phyloP scores from a whole-genome alignment of 2,329 filamentous ascomycete genomes.

The Pyrenophora seminiperda region DNA sequence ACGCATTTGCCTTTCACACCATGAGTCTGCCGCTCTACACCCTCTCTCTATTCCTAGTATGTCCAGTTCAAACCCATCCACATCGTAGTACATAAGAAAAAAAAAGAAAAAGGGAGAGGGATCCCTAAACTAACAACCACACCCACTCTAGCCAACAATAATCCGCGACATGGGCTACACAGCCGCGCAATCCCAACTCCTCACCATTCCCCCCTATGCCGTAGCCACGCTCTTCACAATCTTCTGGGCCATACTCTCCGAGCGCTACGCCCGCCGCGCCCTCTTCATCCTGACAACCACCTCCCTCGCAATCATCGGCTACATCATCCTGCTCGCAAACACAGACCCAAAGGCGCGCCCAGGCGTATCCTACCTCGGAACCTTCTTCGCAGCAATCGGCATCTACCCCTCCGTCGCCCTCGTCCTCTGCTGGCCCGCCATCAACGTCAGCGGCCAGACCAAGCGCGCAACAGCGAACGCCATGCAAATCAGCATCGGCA shows the following conservation, averaged over 20 bases:
- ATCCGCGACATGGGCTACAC: conserved; percentile 53
- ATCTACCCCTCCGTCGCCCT: conserved; percentile 49
- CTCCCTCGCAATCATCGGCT: conserved; percentile 43
- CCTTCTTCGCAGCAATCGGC: conserved; percentile 47
- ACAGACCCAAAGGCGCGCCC: conserved; percentile 37
- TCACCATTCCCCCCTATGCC: conserved; percentile 55
- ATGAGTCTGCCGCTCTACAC: conserved; percentile 62
- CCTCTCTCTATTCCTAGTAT: conserved; percentile 45
- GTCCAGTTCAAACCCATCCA: conserved; percentile 26
- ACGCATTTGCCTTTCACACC: conserved; percentile 73
- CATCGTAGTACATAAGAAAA: no score
- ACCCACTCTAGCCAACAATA: conserved; percentile 57
- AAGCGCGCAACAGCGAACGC: conserved; percentile 58
- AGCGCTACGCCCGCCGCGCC: conserved; percentile 38
- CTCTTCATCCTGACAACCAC: conserved; percentile 45
- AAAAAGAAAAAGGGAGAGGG: no score
- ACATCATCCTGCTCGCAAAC: conserved; percentile 48
- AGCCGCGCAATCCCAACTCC: conserved; percentile 49
- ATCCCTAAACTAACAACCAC: neutral
- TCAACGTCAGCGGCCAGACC: conserved; percentile 60
- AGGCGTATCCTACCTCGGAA: conserved; percentile 46
- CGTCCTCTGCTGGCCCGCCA: conserved; percentile 57
- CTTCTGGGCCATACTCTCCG: conserved; percentile 42
- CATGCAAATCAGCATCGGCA: conserved; percentile 58
- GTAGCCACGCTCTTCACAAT: conserved; percentile 46